Evolutionary conservation across 164 flowering plant species (phyloP).

Genomic region (Sedum album): DNA sequence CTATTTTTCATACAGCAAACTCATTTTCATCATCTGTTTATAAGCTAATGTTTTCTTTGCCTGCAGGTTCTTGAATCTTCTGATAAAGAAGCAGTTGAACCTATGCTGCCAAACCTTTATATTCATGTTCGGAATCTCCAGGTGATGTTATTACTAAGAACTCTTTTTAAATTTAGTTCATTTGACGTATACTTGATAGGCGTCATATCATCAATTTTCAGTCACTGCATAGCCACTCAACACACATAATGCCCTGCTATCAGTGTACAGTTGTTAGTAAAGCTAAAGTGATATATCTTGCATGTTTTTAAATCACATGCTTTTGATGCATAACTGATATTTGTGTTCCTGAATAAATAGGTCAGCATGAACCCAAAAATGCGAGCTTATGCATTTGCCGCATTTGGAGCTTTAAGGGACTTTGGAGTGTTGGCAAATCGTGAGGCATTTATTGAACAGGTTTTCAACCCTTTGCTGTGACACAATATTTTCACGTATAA

Average conservation of each 20-base stretch:
- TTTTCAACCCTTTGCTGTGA: constrained; percentile 10
- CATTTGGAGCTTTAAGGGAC: constrained; percentile 74
- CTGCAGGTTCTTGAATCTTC: constrained; percentile 70
- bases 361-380: constrained; percentile 53
- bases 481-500: neutral
- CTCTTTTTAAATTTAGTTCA: neutral
- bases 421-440: constrained; percentile 50
- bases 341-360: constrained; percentile 28
- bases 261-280: neutral
- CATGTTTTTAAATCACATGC: neutral
- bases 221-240: neutral
- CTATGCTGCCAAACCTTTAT: constrained; percentile 61
- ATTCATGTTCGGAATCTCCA: constrained; percentile 82
- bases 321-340: neutral
- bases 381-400: constrained; percentile 81
- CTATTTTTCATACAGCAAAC: neutral
- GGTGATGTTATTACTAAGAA: constrained; percentile 28
- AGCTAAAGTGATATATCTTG: neutral
- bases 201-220: neutral
- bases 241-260: neutral
- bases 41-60: neutral
- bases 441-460: constrained; percentile 91
- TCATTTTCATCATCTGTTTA: neutral
- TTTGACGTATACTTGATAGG: neutral
- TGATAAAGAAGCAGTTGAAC: constrained; percentile 65